Evolutionary conservation across 2,329 filamentous ascomycete genomes (phyloP), one percentile per base, ranked within the genome.

Genomic region (Neospermospora avenae): DNA sequence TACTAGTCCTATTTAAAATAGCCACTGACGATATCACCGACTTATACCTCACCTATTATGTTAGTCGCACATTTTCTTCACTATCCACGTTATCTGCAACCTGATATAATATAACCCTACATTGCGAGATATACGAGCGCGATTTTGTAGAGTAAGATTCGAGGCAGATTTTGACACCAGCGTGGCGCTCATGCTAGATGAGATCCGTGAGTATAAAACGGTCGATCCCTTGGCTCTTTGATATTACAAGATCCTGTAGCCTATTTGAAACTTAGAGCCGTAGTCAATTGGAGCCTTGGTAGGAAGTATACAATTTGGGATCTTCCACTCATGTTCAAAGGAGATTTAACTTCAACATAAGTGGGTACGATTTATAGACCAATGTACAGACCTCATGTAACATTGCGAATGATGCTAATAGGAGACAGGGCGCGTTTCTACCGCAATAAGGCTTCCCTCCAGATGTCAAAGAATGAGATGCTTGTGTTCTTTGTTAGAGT

Each of bases 31-130:
- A 78, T 86, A 73, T 80, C 81, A 7, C 84, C 84, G 84, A 37
- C 75, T 87, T 4, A 73, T 87, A 0, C 84, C 84, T 0, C 80
- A 81, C 58, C 67, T 83, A 1, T 86, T 85, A 67, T 82, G 84
- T 57, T 87, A 84, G 80, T 83, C 82, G 8, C 83, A 86, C 64
- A 85, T 84, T 61, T 77, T 87, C 44, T 76, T 87, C 46, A 80
- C 81, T 3, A 80, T 85, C 24, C 73, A 87, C 24, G 66, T 87
- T 46, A 74, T 87, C 18, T 68, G 87, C 37, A 79, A 83, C 45
- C 74, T 86, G 63, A 81, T 80, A 14, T 76, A 75, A 18, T 78
- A 81, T 58, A 79, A 82, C 46, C 76, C 77, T 1, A 78, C 81
- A 58, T 68, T 87, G 41, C 67, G 72, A 24, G 73, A 76, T 22